Evolutionary conservation across 768 basidiomycete species (phyloP), one percentile per base, ranked within the genome.

Genomic region (Artomyces pyxidatus): DNA sequence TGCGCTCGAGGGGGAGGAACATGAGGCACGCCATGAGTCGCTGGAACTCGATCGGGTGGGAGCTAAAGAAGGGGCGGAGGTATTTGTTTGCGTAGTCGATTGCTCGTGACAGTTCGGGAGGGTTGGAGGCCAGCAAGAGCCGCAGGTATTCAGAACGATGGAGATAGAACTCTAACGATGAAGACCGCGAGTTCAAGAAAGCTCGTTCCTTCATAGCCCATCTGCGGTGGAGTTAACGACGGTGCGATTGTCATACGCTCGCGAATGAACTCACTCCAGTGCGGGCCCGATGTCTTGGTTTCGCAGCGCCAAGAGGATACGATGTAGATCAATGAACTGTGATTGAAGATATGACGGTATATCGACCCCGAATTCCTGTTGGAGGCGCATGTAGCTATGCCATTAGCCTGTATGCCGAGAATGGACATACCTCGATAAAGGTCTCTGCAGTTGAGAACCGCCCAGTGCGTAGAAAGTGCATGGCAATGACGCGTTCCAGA

Each of bases 121-220:
- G 77, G 53, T 79, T 72, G 9, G 77, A 74, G 26, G 78, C 71
- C 42, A 87, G 71, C 17, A 94, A 74, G 9, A 95, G 71, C 3
- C 82, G 81, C 47, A 96, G 76, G 63, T 89, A 97, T 63, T 92
- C 85, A 9, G 90, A 92, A 23, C 90, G 87, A 58, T 97, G 90
- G 23, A 98, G 77, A 60, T 85, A 71, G 62, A 95, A 99, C 57
- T 92, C 89, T 10, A 99, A 76, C 0, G 88, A 76, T 1, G 93
- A 95, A 8, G 78, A 77, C 27, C 85, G 82, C 5, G 72, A 66
- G 40, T 71, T 71, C 11, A 96, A 72, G 61, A 88, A 93, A 3
- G 59, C 47, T 25, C 76, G 74, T 59, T 94, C 82, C 46, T 69
- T 71, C 37, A 68, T 68, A 12, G 83, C 78, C 96, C 95, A 98